Conservation (phyloP, 1,284 basidiomycete species). For the Pyrrhoderma noxium region DNA sequence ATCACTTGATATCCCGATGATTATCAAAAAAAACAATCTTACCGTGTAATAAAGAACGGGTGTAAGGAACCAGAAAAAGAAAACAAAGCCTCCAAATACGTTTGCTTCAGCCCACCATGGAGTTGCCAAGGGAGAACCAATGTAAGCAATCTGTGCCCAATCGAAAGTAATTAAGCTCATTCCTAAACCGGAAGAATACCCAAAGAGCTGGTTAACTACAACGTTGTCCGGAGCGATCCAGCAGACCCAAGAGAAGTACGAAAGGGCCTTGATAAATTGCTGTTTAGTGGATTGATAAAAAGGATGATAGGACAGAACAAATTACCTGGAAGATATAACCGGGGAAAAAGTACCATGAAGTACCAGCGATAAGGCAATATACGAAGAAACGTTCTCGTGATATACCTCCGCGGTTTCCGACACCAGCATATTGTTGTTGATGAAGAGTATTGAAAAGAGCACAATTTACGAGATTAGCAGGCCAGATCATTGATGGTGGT, state of each 20-base stretch:
- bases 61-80: slow-evolving; percentile 56
- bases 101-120: slow-evolving; percentile 81
- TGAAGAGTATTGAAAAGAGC: slow-evolving; percentile 53
- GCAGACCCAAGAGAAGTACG: slow-evolving; percentile 34
- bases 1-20: no score
- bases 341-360: slow-evolving; percentile 55
- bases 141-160: slow-evolving; percentile 64
- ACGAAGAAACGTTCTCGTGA: slow-evolving; percentile 46
- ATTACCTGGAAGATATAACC: slow-evolving; percentile 54
- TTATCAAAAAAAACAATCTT: no score
- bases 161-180: slow-evolving; percentile 68
- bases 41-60: slow-evolving; percentile 28
- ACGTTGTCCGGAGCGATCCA: slow-evolving; percentile 30
- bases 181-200: slow-evolving; percentile 71
- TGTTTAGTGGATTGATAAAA: neutral
- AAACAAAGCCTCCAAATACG: slow-evolving; percentile 68
- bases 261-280: slow-evolving; percentile 29
- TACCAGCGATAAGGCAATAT: slow-evolving; percentile 17
- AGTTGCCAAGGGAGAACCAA: slow-evolving; percentile 53
- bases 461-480: slow-evolving; percentile 42
- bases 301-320: neutral
- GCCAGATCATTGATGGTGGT: slow-evolving; percentile 41
- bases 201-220: slow-evolving; percentile 71
- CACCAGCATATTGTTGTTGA: slow-evolving; percentile 44
- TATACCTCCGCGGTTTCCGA: slow-evolving; percentile 35